A percentile compares a stretch with the other conserved stretches of the same genome.
Evolutionary conservation across 306 rosid genomes (phyloP).

Genomic region (Boehmeria nivea): DNA sequence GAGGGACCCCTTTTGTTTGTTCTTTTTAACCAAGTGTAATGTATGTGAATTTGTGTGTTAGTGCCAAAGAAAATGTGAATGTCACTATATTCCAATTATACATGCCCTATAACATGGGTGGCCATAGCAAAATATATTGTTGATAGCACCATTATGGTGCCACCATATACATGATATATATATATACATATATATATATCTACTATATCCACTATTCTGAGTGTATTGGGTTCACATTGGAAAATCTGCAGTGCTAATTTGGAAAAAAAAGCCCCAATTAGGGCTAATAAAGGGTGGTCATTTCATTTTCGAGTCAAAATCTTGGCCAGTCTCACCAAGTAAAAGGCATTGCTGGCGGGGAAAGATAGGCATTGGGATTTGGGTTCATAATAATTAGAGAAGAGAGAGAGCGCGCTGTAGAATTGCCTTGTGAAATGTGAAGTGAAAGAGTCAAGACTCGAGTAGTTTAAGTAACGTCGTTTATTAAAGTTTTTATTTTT

Average conservation of each 20-base stretch:
- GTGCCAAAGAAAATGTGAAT: neutral
- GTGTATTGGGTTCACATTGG: neutral
- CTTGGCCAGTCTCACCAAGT: conserved; percentile 13
- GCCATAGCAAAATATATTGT: too few relatives aligned
- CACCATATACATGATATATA: too few relatives aligned
- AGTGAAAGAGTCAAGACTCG: neutral
- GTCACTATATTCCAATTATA: neutral
- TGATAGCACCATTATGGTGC: too few relatives aligned
- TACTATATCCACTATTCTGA: too few relatives aligned
- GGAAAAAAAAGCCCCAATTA: neutral
- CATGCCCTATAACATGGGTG: too few relatives aligned
- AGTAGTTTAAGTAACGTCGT: conserved; percentile 10
- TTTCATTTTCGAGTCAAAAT: conserved; percentile 26
- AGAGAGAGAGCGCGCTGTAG: neutral
- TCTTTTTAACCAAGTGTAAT: neutral
- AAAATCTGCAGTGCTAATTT: neutral
- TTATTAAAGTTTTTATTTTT: neutral
- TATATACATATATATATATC: too few relatives aligned
- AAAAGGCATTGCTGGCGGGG: conserved; percentile 11
- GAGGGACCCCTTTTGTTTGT: neutral
- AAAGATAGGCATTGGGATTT: conserved; percentile 63
- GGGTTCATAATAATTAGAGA: conserved; percentile 32
- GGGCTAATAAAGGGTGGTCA: neutral
- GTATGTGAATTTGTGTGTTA: neutral
- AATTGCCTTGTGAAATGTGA: conserved; percentile 12